Base-by-base conservation (phyloP, 2,329 filamentous ascomycete genomes). In the Fusarium sp. region DNA sequence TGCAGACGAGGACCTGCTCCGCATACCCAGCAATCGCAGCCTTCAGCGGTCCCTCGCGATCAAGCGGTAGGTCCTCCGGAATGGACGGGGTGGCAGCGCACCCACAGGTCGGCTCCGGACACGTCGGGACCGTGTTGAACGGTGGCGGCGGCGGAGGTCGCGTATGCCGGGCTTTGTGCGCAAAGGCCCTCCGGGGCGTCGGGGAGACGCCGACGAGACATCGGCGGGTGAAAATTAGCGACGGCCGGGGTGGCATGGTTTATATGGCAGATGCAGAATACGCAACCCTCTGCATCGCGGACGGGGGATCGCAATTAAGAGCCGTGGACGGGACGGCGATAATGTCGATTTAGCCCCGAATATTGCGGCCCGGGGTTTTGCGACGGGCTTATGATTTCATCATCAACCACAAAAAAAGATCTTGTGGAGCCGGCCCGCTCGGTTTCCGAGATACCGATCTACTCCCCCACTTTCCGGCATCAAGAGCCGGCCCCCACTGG, bases 1-100 rank as follows among this genome's bases (percentile, higher is more conserved):
- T 97, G 67, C 92, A 95, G 13, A 98, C 86, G 10, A 98, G 81
- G 4, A 98, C 88, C 73, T 98, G 94, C 79, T 97, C 91, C 1
- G 90, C 86, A 78, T 97, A 97, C 1, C 87, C 84, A 2, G 92
- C 86, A 82, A 97, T 95, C 7, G 92, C 91, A 12, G 93, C 93
- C 76, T 92, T 91, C 44, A 98, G 83, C 16, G 87, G 85, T 40
- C 88, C 88, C 65, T 88, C 86, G 73, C 87, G 86, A 77, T 98
- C 94, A 56, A 98, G 95, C 23, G 91, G 88, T 15, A 97, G 85
- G 4, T 88, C 90, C 8, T 86, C 82, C 1, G 91, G 91, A 82
- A 92, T 86, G 12, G 80, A 71, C 0, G 92, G 90, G 58, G 86
- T 91, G 2, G 88, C 82, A n/a, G 90, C 88, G 80, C 94, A 97